A percentile compares a stretch with the other conserved stretches of the same genome.
Conservation (phyloP, 768 basidiomycete species). For the Pleurotus djamor region DNA sequence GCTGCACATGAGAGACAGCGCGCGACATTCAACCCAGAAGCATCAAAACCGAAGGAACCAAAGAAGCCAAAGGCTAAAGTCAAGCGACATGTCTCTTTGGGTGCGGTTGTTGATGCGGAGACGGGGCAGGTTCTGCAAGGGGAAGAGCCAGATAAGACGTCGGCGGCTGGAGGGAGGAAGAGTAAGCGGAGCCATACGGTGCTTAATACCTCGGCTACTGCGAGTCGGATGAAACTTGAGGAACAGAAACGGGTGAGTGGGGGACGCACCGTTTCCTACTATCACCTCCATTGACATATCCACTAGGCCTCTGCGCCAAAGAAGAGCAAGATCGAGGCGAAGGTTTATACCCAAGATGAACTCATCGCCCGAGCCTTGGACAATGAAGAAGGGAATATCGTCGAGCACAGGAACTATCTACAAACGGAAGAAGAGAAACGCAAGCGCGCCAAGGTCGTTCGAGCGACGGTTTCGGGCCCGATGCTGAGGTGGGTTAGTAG, state of each 20-base stretch:
- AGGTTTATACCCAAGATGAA: constrained; percentile 73
- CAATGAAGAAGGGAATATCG: constrained; percentile 83
- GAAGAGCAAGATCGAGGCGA: constrained; percentile 52
- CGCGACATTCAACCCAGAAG: constrained; percentile 65
- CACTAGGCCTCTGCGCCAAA: constrained; percentile 60
- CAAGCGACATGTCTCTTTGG: constrained; percentile 52
- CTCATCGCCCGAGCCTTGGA: constrained; percentile 81
- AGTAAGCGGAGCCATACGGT: constrained; percentile 70
- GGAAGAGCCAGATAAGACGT: constrained; percentile 15
- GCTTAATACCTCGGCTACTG: constrained; percentile 68
- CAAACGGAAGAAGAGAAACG: constrained; percentile 81
- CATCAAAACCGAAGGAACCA: constrained; percentile 19
- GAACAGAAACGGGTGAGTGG: constrained; percentile 54
- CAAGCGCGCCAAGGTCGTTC: constrained; percentile 60
- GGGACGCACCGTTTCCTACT: too few relatives aligned
- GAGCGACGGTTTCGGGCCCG: constrained; percentile 62
- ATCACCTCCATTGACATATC: too few relatives aligned
- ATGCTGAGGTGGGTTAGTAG: constrained; percentile 71
- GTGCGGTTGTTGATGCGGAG: constrained; percentile 53
- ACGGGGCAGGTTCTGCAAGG: constrained; percentile 55
- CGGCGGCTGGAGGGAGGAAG: constrained; percentile 45
- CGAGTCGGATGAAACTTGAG: constrained; percentile 60
- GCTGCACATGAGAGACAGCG: constrained; percentile 65
- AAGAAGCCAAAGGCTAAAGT: constrained; percentile 23
- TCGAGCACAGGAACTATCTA: constrained; percentile 77